phyloP scores from a whole-genome alignment of 768 basidiomycete genomes.

The Mycena haematopus region DNA sequence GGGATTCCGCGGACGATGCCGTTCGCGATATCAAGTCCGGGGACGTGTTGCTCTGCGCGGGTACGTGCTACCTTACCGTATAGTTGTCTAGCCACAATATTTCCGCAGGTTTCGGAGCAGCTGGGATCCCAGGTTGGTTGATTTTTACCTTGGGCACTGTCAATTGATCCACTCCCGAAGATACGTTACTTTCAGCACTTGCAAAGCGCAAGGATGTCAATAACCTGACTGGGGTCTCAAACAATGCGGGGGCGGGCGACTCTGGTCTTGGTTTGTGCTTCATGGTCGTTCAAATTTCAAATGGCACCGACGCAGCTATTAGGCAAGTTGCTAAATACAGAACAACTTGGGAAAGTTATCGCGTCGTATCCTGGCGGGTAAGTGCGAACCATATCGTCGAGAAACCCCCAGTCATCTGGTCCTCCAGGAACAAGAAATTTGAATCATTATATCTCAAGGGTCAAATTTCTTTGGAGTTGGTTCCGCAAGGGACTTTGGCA shows the following conservation, averaged over 20 bases:
- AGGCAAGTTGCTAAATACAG: slow-evolving; percentile 78
- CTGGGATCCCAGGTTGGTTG: slow-evolving; percentile 80
- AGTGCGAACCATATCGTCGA: slow-evolving; percentile 29
- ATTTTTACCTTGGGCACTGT: background rate
- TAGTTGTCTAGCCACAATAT: slow-evolving; percentile 1
- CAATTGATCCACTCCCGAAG: slow-evolving; percentile 42
- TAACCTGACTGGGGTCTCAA: slow-evolving; percentile 83
- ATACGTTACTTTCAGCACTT: slow-evolving; percentile 84
- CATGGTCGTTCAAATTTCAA: background rate
- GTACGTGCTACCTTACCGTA: slow-evolving; percentile 48
- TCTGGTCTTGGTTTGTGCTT: slow-evolving; percentile 66
- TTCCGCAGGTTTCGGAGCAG: slow-evolving; percentile 80
- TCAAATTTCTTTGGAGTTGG: slow-evolving; percentile 83
- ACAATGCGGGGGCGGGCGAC: slow-evolving; percentile 81
- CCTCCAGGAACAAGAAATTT: slow-evolving; percentile 80
- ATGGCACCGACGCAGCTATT: slow-evolving; percentile 6
- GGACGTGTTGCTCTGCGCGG: slow-evolving; percentile 79
- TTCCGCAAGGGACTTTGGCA: slow-evolving; percentile 90
- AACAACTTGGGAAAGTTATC: slow-evolving; percentile 84
- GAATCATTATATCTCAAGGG: slow-evolving; percentile 83
- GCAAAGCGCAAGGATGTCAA: slow-evolving; percentile 75
- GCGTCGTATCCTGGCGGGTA: slow-evolving; percentile 91
- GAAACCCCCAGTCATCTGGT: slow-evolving; percentile 10
- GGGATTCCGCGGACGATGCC: slow-evolving; percentile 82
- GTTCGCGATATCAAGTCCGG: slow-evolving; percentile 84